Percentiles rank a stretch among this genome's conserved stretches.
Conservation (phyloP, 2,329 filamentous ascomycete genomes). For the Fusarium zealandicum region DNA sequence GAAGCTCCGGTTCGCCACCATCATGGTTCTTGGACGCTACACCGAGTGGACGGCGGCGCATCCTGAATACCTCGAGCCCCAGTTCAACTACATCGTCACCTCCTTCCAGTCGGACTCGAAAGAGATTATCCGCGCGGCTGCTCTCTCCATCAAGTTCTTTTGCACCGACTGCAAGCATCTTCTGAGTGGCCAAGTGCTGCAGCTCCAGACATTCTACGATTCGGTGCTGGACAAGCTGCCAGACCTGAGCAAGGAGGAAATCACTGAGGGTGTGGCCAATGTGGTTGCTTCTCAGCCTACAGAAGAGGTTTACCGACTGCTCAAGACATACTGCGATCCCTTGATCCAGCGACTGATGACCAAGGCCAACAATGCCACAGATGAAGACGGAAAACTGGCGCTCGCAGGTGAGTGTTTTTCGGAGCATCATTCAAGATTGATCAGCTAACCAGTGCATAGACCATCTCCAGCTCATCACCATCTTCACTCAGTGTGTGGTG, state of each 20-base stretch:
- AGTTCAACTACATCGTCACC: constrained; percentile 94
- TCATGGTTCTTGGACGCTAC: constrained; percentile 96
- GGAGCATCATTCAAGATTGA: background rate
- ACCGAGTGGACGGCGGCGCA: constrained; percentile 98
- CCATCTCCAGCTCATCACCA: constrained; percentile 89
- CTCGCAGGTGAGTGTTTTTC: constrained; percentile 72
- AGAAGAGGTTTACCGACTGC: constrained; percentile 79
- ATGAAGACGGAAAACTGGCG: constrained; percentile 83
- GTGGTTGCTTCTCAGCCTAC: constrained; percentile 88
- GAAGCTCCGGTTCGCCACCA: constrained; percentile 97
- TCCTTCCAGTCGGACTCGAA: constrained; percentile 89
- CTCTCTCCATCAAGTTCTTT: constrained; percentile 95
- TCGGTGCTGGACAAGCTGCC: constrained; percentile 87
- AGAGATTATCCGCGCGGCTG: constrained; percentile 90
- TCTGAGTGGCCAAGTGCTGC: constrained; percentile 80
- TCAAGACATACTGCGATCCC: constrained; percentile 94
- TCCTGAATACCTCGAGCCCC: constrained; percentile 87
- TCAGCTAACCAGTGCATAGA: constrained; percentile 59
- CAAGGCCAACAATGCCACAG: constrained; percentile 83
- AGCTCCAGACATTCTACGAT: constrained; percentile 92
- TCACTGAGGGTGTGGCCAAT: constrained; percentile 93
- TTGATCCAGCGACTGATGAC: constrained; percentile 84
- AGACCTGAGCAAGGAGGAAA: constrained; percentile 87
- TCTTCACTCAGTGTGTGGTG: constrained; percentile 80
- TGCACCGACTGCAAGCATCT: constrained; percentile 93